A percentile compares a stretch with the other conserved stretches of the same genome.
Conservation (phyloP, 75 land plant genomes). For the Pinus tabuliformis region DNA sequence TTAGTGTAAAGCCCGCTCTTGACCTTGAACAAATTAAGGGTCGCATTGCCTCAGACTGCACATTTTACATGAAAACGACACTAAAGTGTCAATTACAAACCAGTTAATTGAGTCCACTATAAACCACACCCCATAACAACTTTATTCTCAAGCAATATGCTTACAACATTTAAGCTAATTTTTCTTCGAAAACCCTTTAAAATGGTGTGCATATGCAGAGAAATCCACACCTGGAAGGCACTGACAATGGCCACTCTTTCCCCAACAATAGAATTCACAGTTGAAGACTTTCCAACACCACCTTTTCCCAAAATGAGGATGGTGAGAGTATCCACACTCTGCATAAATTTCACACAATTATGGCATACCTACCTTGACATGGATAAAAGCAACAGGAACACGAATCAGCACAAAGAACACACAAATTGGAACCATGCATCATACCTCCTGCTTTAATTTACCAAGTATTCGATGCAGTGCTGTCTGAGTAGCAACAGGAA, state of each 20-base stretch:
- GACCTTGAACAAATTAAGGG: slow-evolving; percentile 81
- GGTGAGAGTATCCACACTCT: slow-evolving; percentile 80
- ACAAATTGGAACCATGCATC: neutral
- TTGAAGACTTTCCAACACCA: slow-evolving; percentile 97
- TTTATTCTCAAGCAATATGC: neutral
- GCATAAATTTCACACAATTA: slow-evolving; percentile 1
- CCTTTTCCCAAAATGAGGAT: slow-evolving; percentile 97
- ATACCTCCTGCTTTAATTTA: slow-evolving; percentile 78
- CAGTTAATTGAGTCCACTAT: neutral
- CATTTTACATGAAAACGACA: neutral
- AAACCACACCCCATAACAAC: neutral
- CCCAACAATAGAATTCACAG: slow-evolving; percentile 90
- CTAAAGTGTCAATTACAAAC: neutral
- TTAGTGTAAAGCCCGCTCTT: slow-evolving; percentile 88
- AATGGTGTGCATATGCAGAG: neutral
- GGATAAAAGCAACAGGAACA: neutral
- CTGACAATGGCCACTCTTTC: slow-evolving; percentile 88
- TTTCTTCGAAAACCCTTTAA: neutral
- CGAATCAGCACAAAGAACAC: neutral
- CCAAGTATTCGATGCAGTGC: slow-evolving; percentile 67
- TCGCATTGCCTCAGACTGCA: slow-evolving; percentile 79
- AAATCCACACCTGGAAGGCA: slow-evolving; percentile 81
- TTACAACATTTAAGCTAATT: neutral
- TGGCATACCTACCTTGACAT: slow-evolving; percentile 1
- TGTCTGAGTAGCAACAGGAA: slow-evolving; percentile 83